Base-by-base conservation (phyloP, 2,329 filamentous ascomycete species). In the Zymoseptoria passerinii region DNA sequence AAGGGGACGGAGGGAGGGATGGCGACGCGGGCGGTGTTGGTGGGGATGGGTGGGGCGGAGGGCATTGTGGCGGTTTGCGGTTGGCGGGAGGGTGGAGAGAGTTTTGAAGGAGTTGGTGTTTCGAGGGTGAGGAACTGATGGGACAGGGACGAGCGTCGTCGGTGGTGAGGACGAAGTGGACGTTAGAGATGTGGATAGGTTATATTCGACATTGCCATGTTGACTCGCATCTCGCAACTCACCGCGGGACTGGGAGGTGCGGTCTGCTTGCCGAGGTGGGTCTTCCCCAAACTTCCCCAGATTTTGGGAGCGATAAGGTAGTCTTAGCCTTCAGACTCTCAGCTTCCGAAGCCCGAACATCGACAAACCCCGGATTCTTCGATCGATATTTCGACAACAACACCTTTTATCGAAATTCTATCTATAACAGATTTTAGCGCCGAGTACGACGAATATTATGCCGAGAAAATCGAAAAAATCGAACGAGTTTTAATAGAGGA, bases 1-100 rank as follows among this genome's bases (percentile, higher is more conserved):
- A 90, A 89, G 54, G 88, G 88, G 27, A 88, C 71, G 3, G 76
- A 27, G 35, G 35, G 35, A 6, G 35, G 35, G 35, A 44, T 44
- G 35, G 35, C 35, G 35, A 44, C 35, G 13, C 13, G 13, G 35
- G 35, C 16, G 13, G 35, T 44, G 35, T 44, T 44, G 35, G 35
- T 44, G 35, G 35, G 35, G 35, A 44, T 44, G 35, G 35, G 35
- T 44, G 35, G 35, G 35, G 35, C 35, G 35, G 35, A 44, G 35
- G 35, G 35, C 35, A 44, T 44, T 44, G 16, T 44, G 35, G 35
- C 35, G 35, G 16, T 44, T 44, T 44, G 35, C 23, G 23, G 23
- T 23, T 23, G 35, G 7, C 1, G 28, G 28, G 28, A 8, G 28
- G 28, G 10, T 8, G 8, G 28, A 4, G 28, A 28, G 28, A n/a